These are phyloP conservation scores for Marasmius oreades DNA, from an alignment of 1,284 basidiomycete genomes.

Conservation along the genomic window DNA sequence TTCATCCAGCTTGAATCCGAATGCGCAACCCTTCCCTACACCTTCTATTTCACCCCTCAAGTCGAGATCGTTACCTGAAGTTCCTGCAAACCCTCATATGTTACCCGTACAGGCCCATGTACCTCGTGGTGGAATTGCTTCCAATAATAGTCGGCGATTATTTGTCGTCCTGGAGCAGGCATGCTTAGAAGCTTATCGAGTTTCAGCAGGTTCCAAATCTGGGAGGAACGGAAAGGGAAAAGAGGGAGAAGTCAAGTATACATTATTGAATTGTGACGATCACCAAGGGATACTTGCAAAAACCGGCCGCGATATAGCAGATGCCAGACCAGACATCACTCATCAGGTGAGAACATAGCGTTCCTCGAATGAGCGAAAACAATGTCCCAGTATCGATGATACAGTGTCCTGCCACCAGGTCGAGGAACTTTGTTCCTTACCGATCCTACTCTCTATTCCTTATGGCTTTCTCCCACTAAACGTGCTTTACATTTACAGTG, in stretches of 20 bases:
- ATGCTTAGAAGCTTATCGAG: conserved; percentile 93
- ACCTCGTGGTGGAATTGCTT: conserved; percentile 56
- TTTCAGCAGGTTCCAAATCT: conserved; percentile 50
- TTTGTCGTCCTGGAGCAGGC: conserved; percentile 94
- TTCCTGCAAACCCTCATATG: conserved; percentile 70
- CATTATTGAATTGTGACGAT: conserved; percentile 97
- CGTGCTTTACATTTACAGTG: conserved; percentile 52
- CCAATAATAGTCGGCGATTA: conserved; percentile 62
- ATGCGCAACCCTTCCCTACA: conserved; percentile 20
- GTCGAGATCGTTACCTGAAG: conserved; percentile 33
- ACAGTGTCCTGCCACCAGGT: too few species aligned
- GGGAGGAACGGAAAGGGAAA: conserved; percentile 45
- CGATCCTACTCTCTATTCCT: neutral
- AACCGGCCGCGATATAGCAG: conserved; percentile 96
- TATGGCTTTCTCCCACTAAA: conserved; percentile 4
- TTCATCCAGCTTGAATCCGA: conserved; percentile 10
- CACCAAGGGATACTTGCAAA: conserved; percentile 98
- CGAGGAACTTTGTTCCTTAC: too few species aligned
- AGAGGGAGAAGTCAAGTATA: conserved; percentile 89
- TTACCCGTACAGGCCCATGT: conserved; percentile 79
- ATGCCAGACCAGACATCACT: conserved; percentile 97
- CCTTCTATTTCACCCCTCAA: conserved; percentile 30
- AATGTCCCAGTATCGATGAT: too few species aligned
- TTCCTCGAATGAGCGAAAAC: too few species aligned
- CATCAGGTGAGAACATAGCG: conserved; percentile 72